A percentile compares a stretch with the other conserved stretches of the same genome.
These are phyloP conservation scores for Sedum album DNA, from an alignment of 164 flowering plant species.

Conservation along the genomic window DNA sequence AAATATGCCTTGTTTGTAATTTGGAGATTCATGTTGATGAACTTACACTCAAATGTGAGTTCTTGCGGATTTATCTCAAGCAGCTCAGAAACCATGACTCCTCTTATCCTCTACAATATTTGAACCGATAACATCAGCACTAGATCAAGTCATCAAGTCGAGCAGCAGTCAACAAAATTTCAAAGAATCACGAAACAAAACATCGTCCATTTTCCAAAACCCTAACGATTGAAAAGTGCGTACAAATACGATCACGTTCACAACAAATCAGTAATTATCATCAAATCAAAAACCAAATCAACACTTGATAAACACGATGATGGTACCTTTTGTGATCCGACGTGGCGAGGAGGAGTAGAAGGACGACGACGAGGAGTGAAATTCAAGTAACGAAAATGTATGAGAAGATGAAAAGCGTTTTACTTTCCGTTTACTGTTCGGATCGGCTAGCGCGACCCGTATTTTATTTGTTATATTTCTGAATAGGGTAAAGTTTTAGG, in stretches of 20 bases:
- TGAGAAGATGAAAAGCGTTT: slow-evolving; percentile 7
- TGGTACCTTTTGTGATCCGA: not conserved
- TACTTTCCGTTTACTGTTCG: too few species aligned
- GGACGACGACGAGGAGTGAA: not conserved
- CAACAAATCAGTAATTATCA: not conserved
- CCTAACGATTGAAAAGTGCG: not conserved
- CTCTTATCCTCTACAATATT: too few species aligned
- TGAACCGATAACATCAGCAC: too few species aligned
- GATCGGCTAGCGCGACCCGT: too few species aligned
- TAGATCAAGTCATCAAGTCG: too few species aligned
- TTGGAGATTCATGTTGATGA: not conserved
- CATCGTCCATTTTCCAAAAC: slow-evolving; percentile 4
- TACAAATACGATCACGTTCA: not conserved
- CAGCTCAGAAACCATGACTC: slow-evolving; percentile 33
- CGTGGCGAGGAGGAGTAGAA: not conserved
- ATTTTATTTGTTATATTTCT: too few species aligned
- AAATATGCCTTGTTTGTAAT: too few species aligned
- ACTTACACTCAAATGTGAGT: slow-evolving; percentile 64
- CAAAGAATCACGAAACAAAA: not conserved
- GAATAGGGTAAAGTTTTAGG: too few species aligned
- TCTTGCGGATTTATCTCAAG: slow-evolving; percentile 55
- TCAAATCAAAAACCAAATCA: not conserved
- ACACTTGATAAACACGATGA: not conserved
- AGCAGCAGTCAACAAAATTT: not conserved
- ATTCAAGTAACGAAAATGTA: not conserved